Evolutionary conservation across 2,329 filamentous ascomycete species (phyloP).

Genomic region (Truncatella angustata): DNA sequence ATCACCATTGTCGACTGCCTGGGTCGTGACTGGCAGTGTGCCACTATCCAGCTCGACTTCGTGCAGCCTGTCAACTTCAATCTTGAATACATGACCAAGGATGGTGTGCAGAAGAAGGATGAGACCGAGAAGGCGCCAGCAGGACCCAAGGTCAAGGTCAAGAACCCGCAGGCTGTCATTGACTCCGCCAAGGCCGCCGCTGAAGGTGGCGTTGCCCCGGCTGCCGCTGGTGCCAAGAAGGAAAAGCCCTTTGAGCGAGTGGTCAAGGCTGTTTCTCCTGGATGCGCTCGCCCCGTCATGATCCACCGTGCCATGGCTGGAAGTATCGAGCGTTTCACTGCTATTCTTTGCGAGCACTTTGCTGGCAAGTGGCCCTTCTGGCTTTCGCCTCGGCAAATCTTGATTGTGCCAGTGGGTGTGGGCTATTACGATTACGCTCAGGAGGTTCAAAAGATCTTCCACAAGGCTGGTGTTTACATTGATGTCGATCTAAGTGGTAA

Average conservation of each 20-base stretch:
- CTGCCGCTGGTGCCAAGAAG: slow-evolving; percentile 43
- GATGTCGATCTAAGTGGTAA: slow-evolving; percentile 72
- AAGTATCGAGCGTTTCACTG: slow-evolving; percentile 63
- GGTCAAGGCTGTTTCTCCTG: slow-evolving; percentile 56
- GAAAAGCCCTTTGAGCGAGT: slow-evolving; percentile 27
- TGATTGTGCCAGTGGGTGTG: slow-evolving; percentile 75
- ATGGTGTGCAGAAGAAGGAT: slow-evolving; percentile 45
- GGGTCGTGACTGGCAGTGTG: slow-evolving; percentile 81
- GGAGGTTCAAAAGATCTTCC: slow-evolving; percentile 69
- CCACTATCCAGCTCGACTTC: slow-evolving; percentile 93
- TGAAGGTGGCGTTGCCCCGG: slow-evolving; percentile 36
- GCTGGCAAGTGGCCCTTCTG: slow-evolving; percentile 88
- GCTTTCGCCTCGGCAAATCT: slow-evolving; percentile 79
- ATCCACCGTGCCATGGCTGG: slow-evolving; percentile 81
- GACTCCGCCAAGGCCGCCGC: slow-evolving; percentile 30
- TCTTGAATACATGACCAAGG: slow-evolving; percentile 79
- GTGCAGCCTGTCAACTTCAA: slow-evolving; percentile 83
- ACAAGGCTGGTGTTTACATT: slow-evolving; percentile 65
- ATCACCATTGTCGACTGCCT: slow-evolving; percentile 90
- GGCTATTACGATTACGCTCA: slow-evolving; percentile 68
- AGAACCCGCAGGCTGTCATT: slow-evolving; percentile 27
- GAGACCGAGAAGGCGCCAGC: slow-evolving; percentile 27
- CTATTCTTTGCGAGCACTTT: slow-evolving; percentile 80
- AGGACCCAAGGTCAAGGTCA: slow-evolving; percentile 30
- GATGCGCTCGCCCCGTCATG: slow-evolving; percentile 80